A percentile compares a stretch with the other conserved stretches of the same genome.
These are phyloP conservation scores for Syncephalastrum sp. DNA, from an alignment of 371 early-diverging fungal genomes.

Conservation along the genomic window DNA sequence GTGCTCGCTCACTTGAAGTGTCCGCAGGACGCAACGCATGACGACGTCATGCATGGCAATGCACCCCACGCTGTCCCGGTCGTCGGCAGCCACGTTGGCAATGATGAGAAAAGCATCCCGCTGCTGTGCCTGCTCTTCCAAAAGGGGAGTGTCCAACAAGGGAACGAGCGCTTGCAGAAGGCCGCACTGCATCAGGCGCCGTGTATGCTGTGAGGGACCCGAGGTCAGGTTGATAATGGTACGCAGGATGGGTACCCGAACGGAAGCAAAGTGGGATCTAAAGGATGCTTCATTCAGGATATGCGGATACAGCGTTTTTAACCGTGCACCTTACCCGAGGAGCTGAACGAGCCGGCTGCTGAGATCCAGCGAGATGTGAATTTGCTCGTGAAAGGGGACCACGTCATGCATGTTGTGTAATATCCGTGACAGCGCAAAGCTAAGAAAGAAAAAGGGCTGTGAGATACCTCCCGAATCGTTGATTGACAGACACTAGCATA, in stretches of 20 bases:
- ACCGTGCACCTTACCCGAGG: conserved; percentile 19
- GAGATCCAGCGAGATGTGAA: conserved; percentile 18
- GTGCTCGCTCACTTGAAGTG: conserved; percentile 20
- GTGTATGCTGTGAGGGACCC: conserved; percentile 45
- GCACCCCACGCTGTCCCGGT: conserved; percentile 33
- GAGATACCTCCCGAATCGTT: background rate
- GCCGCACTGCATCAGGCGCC: conserved; percentile 38
- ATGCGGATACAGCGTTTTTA: no score
- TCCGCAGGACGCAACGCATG: conserved; percentile 37
- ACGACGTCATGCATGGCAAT: conserved; percentile 11
- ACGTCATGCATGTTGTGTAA: conserved; percentile 58
- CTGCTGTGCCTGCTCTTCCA: conserved; percentile 18
- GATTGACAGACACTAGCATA: conserved; percentile 15
- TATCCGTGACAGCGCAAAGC: conserved; percentile 60
- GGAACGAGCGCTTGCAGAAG: conserved; percentile 22
- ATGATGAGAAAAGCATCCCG: conserved; percentile 51
- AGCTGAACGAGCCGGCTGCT: conserved; percentile 25
- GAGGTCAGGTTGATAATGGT: conserved; percentile 58
- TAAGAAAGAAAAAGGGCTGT: conserved; percentile 15
- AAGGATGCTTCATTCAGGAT: background rate
- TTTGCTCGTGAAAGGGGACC: conserved; percentile 19
- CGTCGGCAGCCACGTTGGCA: conserved; percentile 54
- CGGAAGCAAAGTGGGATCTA: conserved; percentile 1
- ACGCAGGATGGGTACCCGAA: conserved; percentile 33
- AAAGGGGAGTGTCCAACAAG: conserved; percentile 21